A percentile compares a stretch with the other conserved stretches of the same genome.
phyloP scores from a whole-genome alignment of 2,329 filamentous ascomycete genomes.

The Arthrobotrys pseudoclavata region DNA sequence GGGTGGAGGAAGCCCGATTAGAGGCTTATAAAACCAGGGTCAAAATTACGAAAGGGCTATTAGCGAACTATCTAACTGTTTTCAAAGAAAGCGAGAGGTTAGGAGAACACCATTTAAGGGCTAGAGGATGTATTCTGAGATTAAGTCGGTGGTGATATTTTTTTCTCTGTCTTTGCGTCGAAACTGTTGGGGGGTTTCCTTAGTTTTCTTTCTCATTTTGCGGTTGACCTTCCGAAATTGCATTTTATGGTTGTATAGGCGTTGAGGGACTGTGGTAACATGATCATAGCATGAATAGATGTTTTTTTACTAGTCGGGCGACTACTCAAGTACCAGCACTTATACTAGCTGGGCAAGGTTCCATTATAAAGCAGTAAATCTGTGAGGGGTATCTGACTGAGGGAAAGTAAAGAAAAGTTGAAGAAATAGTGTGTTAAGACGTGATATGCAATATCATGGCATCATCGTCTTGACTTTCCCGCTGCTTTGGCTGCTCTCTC shows the following conservation, averaged over 20 bases:
- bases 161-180: background rate
- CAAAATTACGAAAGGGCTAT: background rate
- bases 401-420: background rate
- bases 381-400: slow-evolving; percentile 28
- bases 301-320: background rate
- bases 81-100: background rate
- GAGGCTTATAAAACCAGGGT: slow-evolving; percentile 14
- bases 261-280: slow-evolving; percentile 20
- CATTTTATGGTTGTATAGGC: slow-evolving; percentile 17
- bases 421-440: slow-evolving; percentile 5
- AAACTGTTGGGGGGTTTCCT: slow-evolving; percentile 29
- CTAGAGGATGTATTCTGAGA: background rate
- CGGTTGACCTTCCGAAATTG: slow-evolving; percentile 39
- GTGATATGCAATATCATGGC: background rate
- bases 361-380: background rate
- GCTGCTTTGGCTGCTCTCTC: slow-evolving; percentile 63
- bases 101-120: background rate
- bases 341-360: background rate
- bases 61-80: background rate
- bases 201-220: slow-evolving; percentile 23
- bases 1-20: slow-evolving; percentile 6
- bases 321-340: background rate
- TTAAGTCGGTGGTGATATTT: background rate
- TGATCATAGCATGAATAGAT: slow-evolving; percentile 12
- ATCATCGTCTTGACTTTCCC: slow-evolving; percentile 47